Evolutionary conservation across 2,329 filamentous ascomycete species (phyloP), one percentile per base, ranked within the genome.

Genomic region (Pseudogymnoascus pannorum): DNA sequence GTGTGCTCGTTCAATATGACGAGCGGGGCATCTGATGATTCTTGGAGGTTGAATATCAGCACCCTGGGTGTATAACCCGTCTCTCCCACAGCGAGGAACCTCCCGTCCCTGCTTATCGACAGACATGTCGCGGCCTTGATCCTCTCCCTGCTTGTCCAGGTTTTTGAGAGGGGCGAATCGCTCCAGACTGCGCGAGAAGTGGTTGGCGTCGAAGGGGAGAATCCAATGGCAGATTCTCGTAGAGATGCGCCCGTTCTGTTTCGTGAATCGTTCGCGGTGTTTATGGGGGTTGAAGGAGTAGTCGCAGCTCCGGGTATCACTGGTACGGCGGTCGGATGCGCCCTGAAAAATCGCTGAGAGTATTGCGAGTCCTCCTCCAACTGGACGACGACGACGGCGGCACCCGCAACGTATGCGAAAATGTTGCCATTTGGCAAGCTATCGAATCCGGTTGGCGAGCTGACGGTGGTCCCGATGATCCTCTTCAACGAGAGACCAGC

Each of bases 81-180:
- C 77, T 99, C 94, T 69, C 94, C 94, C 2, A 97, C 89, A 7
- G 93, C 94, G 59, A 99, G 79, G 71, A 89, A 95, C 68, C 85
- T 88, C 31, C 90, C 92, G 75, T 97, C 92, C 1, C 87, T 85
- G 71, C 92, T 97, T 66, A 99, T 81, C 20, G 91, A 88, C 24
- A 99, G 83, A 70, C 92, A 96, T 4, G 92, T 96, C 2, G 92
- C 91, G 16, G 94, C 90, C 76, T 97, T 97, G 72, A 97, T 92
- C 66, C 92, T 86, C 74, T 97, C 94, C 66, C 91, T 86, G 61
- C 91, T 94, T 1, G 90, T 92, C 87, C 91, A 93, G 11, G 88
- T 91, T 72, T 87, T 91, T 59, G 83, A 86, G 40, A 75, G 74
- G 4, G 83, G 77, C 2, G 83, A 83, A 57, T 97, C 92, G 11